These are phyloP conservation scores for Microsporum audouinii DNA, from an alignment of 2,329 filamentous ascomycete genomes.

Conservation along the genomic window DNA sequence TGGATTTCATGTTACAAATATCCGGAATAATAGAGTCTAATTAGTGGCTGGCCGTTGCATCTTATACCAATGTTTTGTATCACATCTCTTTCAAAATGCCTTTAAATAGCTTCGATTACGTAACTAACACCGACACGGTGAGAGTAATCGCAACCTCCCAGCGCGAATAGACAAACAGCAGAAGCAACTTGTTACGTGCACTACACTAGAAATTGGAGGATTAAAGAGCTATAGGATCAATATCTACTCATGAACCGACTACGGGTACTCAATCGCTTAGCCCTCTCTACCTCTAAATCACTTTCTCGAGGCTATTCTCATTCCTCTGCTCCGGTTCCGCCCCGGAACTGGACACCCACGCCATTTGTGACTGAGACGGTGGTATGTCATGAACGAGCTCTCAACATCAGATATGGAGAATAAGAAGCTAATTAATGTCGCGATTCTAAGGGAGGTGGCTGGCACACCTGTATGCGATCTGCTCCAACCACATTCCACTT, in stretches of 20 bases:
- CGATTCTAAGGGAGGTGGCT: slow-evolving; percentile 52
- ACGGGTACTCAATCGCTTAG: slow-evolving; percentile 10
- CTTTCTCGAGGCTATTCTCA: slow-evolving; percentile 11
- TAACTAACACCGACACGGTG: neutral
- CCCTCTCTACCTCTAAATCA: slow-evolving; percentile 6
- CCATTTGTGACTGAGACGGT: slow-evolving; percentile 46
- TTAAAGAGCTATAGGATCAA: neutral
- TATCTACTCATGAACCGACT: slow-evolving; percentile 13
- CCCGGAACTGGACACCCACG: slow-evolving; percentile 40
- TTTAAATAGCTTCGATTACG: neutral
- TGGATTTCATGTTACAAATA: slow-evolving; percentile 75
- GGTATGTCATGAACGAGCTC: slow-evolving; percentile 32
- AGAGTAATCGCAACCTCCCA: neutral
- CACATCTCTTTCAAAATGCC: neutral
- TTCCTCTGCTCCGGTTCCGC: slow-evolving; percentile 17
- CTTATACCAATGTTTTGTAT: neutral
- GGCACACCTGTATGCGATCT: slow-evolving; percentile 59
- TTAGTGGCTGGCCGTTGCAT: neutral
- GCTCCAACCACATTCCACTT: neutral
- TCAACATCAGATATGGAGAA: neutral
- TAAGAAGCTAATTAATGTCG: neutral
- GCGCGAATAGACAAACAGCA: neutral
- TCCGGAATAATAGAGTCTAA: slow-evolving; percentile 39
- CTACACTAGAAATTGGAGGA: neutral
- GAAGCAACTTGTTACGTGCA: neutral